Base-by-base conservation (phyloP, 1,139 yeast species). In the Scheffersomyces insectosa region DNA sequence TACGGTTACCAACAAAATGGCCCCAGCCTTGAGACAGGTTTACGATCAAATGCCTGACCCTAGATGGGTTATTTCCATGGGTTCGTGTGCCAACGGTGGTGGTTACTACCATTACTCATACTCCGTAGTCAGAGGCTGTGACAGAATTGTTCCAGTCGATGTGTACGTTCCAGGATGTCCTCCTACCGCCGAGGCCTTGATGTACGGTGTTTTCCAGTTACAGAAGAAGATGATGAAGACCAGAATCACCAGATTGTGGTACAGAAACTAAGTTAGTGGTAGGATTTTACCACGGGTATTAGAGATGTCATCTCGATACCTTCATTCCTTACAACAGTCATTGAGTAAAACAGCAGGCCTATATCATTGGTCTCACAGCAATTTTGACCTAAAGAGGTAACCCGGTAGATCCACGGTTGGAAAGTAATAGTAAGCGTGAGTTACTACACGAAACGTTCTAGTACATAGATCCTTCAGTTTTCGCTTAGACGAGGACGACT, bases 41-140 rank as follows among this genome's bases (percentile, higher is more conserved):
- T 88, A 88, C 66, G 96, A 88, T 68, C 96, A 88, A 70, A 88
- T 88, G 96, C 90, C 96, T 33, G 95, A 87, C 54, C 96, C 96
- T 41, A 82, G 91, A 70, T 80, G 82, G 85, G 96, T 88, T 44
- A 88, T 88, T 59, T 86, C 95, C 47, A 88, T 88, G 96, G 96
- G 96, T 37, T 85, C 95, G 8, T 88, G 96, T 71, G 96, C 96
- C 50, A 88, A 88, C 63, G 96, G 96, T 49, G 96, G 96, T 50
- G 96, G 96, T 33, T 88, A 88, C 70, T 88, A 88, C 70, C 96
- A 88, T 68, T 88, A 88, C 67, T 85, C 95, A 13, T 88, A 88
- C 69, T 81, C 91, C 29, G 96, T 88, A 28, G 95, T 88, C 27
- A 79, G 96, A 63, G 96, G 96, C 37, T 89, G 95, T 61, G 96